These are phyloP conservation scores for Colletotrichum godetiae DNA, from an alignment of 2,329 filamentous ascomycete genomes.

Conservation along the genomic window DNA sequence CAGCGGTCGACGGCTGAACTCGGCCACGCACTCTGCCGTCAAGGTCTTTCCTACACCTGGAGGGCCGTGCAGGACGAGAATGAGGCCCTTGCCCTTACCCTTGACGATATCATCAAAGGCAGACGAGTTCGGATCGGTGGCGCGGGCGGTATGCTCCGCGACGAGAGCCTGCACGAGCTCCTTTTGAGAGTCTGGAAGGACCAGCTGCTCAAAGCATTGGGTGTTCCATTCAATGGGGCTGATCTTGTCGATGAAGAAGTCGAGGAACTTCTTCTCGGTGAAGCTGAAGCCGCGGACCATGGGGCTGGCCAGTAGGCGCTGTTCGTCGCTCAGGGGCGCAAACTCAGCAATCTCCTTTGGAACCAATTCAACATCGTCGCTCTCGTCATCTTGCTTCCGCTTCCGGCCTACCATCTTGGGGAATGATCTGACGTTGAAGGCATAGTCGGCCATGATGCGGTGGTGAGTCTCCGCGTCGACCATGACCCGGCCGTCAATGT, in stretches of 20 bases:
- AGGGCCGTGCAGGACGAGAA: slow-evolving; percentile 59
- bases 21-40: slow-evolving; percentile 62
- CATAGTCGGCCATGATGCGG: slow-evolving; percentile 87
- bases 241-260: slow-evolving; percentile 60
- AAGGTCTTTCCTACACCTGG: slow-evolving; percentile 64
- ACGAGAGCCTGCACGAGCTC: slow-evolving; percentile 69
- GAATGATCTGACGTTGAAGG: slow-evolving; percentile 54
- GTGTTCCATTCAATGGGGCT: slow-evolving; percentile 59
- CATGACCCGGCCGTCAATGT: slow-evolving; percentile 90
- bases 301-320: slow-evolving; percentile 53
- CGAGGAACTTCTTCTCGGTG: slow-evolving; percentile 59
- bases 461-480: slow-evolving; percentile 85
- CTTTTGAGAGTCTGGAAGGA: slow-evolving; percentile 60
- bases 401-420: slow-evolving; percentile 32
- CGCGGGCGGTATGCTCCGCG: slow-evolving; percentile 61
- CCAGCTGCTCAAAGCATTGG: slow-evolving; percentile 59
- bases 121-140: slow-evolving; percentile 67
- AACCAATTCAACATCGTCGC: slow-evolving; percentile 40
- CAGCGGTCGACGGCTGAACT: slow-evolving; percentile 59
- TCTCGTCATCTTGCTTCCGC: slow-evolving; percentile 32
- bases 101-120: slow-evolving; percentile 63
- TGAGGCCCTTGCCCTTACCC: slow-evolving; percentile 54
- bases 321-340: slow-evolving; percentile 48
- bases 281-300: slow-evolving; percentile 64
- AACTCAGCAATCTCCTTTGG: slow-evolving; percentile 30